Conservation (phyloP, 2,329 filamentous ascomycete genomes). For the Cytospora piceicola region DNA sequence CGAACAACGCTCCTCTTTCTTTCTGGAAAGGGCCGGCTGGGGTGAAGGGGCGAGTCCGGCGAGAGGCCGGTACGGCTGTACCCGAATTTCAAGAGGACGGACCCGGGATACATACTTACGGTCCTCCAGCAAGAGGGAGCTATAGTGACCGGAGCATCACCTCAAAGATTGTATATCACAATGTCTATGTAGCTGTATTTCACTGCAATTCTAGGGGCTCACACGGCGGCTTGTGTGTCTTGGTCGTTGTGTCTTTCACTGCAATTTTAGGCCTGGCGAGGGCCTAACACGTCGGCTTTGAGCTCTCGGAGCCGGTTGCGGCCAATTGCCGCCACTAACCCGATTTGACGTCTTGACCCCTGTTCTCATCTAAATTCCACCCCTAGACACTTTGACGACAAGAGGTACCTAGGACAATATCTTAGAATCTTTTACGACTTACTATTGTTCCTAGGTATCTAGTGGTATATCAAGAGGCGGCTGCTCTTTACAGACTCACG, state of each 20-base stretch:
- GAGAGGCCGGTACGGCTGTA: too few relatives aligned
- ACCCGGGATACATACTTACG: too few relatives aligned
- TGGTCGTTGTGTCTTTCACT: not conserved
- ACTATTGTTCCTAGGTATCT: constrained; percentile 15
- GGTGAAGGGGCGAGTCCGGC: too few relatives aligned
- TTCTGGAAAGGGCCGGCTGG: too few relatives aligned
- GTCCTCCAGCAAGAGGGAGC: too few relatives aligned
- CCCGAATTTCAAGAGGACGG: too few relatives aligned
- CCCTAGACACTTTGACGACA: not conserved
- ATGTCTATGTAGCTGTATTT: too few relatives aligned
- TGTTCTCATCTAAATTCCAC: not conserved
- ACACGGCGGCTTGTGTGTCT: too few relatives aligned
- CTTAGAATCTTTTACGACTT: not conserved
- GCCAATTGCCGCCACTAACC: constrained; percentile 7
- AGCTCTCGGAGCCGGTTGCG: constrained; percentile 24
- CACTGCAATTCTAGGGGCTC: too few relatives aligned
- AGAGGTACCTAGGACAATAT: constrained; percentile 24
- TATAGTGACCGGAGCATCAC: too few relatives aligned
- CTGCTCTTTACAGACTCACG: not conserved
- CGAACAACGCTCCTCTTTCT: too few relatives aligned
- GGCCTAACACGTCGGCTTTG: not conserved
- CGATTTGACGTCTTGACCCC: constrained; percentile 1
- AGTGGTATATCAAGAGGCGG: not conserved
- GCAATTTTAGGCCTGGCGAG: not conserved
- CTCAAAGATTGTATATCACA: too few relatives aligned